phyloP scores from a whole-genome alignment of 345 rosid genomes.

The Alliaria petiolata region DNA sequence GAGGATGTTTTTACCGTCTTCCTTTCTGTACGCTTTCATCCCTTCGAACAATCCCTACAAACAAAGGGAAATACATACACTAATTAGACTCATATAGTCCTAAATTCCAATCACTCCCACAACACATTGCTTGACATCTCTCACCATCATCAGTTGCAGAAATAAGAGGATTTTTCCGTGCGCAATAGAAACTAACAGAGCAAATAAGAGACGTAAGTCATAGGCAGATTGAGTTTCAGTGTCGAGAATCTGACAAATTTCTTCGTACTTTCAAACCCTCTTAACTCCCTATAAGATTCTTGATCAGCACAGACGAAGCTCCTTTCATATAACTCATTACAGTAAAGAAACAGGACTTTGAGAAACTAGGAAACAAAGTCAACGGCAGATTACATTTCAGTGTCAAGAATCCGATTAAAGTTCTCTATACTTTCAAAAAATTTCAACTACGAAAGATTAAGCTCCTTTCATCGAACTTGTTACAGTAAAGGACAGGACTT shows the following conservation, averaged over 20 bases:
- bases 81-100: neutral
- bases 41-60: constrained; percentile 90
- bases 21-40: constrained; percentile 82
- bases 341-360: too few relatives aligned
- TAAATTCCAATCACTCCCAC: neutral
- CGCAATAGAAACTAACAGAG: neutral
- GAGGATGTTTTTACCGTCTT: constrained; percentile 55
- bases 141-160: neutral
- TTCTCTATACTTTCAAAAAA: neutral
- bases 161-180: neutral
- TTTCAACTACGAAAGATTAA: too few relatives aligned
- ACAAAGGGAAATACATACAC: neutral
- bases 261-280: neutral
- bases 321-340: neutral
- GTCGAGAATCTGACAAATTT: neutral
- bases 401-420: neutral
- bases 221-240: neutral
- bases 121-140: neutral
- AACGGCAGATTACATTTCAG: neutral
- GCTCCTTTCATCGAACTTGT: too few relatives aligned
- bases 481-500: neutral
- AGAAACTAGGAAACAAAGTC: neutral
- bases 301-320: neutral
- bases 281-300: too few relatives aligned
- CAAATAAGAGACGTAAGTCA: neutral